A percentile compares a stretch with the other conserved stretches of the same genome.
Evolutionary conservation across 805 yeast species (phyloP).

Genomic region (Candida yuanshanica): DNA sequence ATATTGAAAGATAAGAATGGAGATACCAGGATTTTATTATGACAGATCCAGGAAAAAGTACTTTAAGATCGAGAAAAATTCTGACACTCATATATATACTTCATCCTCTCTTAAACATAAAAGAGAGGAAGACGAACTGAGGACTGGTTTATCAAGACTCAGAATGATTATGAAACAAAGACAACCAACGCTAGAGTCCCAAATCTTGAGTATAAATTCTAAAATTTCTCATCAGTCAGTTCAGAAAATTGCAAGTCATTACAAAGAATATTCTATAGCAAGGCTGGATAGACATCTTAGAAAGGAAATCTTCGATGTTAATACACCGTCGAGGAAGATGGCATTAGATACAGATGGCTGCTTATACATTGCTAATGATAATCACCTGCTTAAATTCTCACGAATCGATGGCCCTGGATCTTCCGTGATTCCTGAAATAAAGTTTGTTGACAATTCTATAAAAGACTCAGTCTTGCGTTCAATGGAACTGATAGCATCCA

Average conservation of each 20-base stretch:
- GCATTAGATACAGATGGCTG: not conserved
- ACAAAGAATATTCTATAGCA: not conserved
- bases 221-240: not conserved
- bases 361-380: no score
- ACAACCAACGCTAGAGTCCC: not conserved
- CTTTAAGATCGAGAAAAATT: slow-evolving; percentile 20
- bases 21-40: slow-evolving; percentile 23
- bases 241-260: not conserved
- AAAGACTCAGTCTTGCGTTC: slow-evolving; percentile 9
- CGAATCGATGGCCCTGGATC: not conserved
- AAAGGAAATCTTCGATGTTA: not conserved
- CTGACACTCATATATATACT: slow-evolving; percentile 12
- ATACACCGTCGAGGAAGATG: not conserved
- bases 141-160: slow-evolving; percentile 2
- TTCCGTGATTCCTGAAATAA: slow-evolving; percentile 3
- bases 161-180: not conserved
- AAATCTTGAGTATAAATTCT: not conserved
- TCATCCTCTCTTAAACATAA: slow-evolving; percentile 8
- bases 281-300: not conserved
- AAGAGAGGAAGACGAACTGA: slow-evolving; percentile 8
- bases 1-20: no score
- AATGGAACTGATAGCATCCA: not conserved
- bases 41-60: slow-evolving; percentile 21
- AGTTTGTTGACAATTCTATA: slow-evolving; percentile 6
- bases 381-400: not conserved